Conservation (phyloP, 139 green algal genomes). For the Chlamydomonas schloesseri region DNA sequence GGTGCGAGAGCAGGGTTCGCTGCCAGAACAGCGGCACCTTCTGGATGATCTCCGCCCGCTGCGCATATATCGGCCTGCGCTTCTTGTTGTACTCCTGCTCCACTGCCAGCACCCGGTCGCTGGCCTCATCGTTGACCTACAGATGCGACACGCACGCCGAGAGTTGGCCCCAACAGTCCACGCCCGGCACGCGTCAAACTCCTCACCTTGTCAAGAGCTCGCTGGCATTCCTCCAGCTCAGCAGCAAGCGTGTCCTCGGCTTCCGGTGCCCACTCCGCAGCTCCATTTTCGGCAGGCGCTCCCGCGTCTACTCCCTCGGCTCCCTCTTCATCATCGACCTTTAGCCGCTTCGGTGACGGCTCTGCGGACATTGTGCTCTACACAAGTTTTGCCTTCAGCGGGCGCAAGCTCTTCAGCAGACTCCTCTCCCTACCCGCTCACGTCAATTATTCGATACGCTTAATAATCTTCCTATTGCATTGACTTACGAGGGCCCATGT, state of each 20-base stretch:
- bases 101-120: constrained; percentile 73
- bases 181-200: background rate
- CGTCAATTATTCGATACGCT: no score
- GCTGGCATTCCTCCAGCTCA: constrained; percentile 44
- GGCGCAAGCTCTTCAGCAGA: no score
- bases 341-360: constrained; percentile 20
- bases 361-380: constrained; percentile 16
- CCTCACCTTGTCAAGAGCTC: constrained; percentile 52
- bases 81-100: constrained; percentile 81
- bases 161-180: background rate
- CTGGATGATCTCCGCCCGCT: constrained; percentile 50
- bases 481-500: no score
- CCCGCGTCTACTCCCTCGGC: background rate
- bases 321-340: constrained; percentile 5
- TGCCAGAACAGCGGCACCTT: constrained; percentile 53
- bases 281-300: background rate
- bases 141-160: background rate
- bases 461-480: no score
- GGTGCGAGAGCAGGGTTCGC: constrained; percentile 54
- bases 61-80: constrained; percentile 64
- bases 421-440: no score
- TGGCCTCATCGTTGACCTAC: constrained; percentile 74
- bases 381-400: no score
- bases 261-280: background rate
- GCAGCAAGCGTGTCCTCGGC: background rate